Evolutionary conservation across 768 basidiomycete genomes (phyloP), one percentile per base, ranked within the genome.

Genomic region (Tremella mesenterica): DNA sequence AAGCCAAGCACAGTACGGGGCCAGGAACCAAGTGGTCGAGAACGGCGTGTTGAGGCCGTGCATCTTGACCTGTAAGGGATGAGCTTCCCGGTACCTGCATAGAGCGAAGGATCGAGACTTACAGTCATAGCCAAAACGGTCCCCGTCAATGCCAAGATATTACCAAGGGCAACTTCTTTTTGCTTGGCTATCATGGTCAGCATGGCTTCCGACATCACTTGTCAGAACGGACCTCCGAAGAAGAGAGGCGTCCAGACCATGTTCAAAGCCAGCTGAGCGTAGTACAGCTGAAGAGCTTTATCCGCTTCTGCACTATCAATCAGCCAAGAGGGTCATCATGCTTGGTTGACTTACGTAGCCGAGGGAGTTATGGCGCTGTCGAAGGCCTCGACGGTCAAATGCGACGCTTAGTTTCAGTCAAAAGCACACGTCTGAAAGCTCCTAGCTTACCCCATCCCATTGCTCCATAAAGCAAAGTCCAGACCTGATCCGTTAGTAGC

Each of bases 1-100:
- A 31, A 83, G 70, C 83, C 83, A 85, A 7, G 77, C 79, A 56
- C 82, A 82, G 71, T 84, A 85, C 1, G 83, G 83, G 26, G 79
- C 74, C 12, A 84, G 74, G 67, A 81, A 76, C 67, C 79, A 82
- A 4, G 80, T 81, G 14, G 83, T 77, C 34, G 61, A 69, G 62
- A 69, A 69, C 25, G 61, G 57, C 3, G 69, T 70, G 57, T 62
- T 63, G 9, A 81, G 75, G 1, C 73, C 71, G 64, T 81, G 77
- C 34, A 82, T 72, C 21, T 79, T 64, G 74, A 75, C 78, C 81
- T 81, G 53, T 20, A 44, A 36, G 9, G 26, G 18, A 28, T 13
- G 28, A 45, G 14, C 27, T 27, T 20, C 5, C 18, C 12, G 18
- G 14, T 13, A 13, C 20, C 34, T 23, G 26, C 31, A 33, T 27